Evolutionary conservation across 129 eudicot species (phyloP).

Genomic region (Artemisia tridentata): DNA sequence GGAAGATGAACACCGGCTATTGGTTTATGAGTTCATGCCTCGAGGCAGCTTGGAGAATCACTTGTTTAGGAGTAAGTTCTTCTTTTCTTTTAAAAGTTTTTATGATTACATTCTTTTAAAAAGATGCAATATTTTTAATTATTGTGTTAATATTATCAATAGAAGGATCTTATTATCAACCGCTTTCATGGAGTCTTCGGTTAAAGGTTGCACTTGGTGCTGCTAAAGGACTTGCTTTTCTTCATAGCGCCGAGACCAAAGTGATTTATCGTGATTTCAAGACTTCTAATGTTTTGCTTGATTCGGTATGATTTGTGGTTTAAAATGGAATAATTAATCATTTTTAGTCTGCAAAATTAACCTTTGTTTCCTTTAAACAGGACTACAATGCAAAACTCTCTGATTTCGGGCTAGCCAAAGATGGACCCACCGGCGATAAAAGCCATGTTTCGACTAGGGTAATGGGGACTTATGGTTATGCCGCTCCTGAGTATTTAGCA

Average conservation of each 20-base stretch:
- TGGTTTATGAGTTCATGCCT: constrained; percentile 97
- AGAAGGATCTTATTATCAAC: constrained; percentile 94
- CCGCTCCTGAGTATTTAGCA: constrained; percentile 88
- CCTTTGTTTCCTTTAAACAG: constrained; percentile 32
- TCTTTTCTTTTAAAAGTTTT: not conserved
- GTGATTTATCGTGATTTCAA: constrained; percentile 93
- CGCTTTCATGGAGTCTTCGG: constrained; percentile 89
- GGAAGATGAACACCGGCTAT: constrained; percentile 81
- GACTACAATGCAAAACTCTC: constrained; percentile 82
- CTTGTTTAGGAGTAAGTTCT: constrained; percentile 73
- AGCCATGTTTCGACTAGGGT: constrained; percentile 87
- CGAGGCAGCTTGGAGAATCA: constrained; percentile 95
- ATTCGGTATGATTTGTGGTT: constrained; percentile 48
- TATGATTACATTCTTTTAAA: not conserved
- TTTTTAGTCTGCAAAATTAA: not conserved
- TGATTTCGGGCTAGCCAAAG: constrained; percentile 92
- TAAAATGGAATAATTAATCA: not conserved
- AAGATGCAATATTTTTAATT: not conserved
- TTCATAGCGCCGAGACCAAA: constrained; percentile 65
- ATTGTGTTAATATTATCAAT: not conserved
- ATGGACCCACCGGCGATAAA: constrained; percentile 82
- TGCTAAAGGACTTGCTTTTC: constrained; percentile 96
- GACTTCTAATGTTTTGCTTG: constrained; percentile 81
- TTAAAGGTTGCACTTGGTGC: constrained; percentile 91
- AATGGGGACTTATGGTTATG: constrained; percentile 93